Evolutionary conservation across 2,329 filamentous ascomycete genomes (phyloP).

Genomic region (Fusarium tuaranense): DNA sequence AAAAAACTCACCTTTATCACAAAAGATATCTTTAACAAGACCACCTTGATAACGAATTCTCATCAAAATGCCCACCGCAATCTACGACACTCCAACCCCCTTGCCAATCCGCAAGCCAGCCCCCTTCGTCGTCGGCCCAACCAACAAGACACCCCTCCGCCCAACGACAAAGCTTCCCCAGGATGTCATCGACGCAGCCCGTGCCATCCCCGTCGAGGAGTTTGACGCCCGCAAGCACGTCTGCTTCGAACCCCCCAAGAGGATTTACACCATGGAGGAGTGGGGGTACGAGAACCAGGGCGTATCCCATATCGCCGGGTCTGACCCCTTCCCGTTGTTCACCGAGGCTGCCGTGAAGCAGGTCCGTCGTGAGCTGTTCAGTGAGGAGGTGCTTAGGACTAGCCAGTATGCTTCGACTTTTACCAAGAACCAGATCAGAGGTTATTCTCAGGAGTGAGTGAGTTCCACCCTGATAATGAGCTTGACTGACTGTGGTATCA

Average conservation of each 20-base stretch:
- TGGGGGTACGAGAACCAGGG: conserved; percentile 68
- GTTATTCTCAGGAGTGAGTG: conserved; percentile 59
- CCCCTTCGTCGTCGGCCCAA: conserved; percentile 46
- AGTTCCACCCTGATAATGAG: too few relatives aligned
- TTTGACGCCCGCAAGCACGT: conserved; percentile 70
- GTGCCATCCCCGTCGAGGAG: not conserved
- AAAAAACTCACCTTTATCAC: not conserved
- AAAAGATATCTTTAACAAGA: not conserved
- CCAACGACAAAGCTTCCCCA: conserved; percentile 34
- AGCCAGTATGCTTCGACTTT: conserved; percentile 62
- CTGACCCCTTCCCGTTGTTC: conserved; percentile 74
- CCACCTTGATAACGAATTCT: not conserved
- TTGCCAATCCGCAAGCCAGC: conserved; percentile 25
- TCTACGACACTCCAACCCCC: not conserved
- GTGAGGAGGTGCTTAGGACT: conserved; percentile 65
- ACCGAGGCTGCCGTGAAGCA: conserved; percentile 69
- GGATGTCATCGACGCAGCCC: conserved; percentile 18
- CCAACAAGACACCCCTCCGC: conserved; percentile 43
- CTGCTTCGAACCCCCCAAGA: conserved; percentile 60
- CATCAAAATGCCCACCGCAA: conserved; percentile 11
- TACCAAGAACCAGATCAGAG: conserved; percentile 67
- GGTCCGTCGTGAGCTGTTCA: conserved; percentile 73
- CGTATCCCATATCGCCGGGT: conserved; percentile 72
- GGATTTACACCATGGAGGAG: conserved; percentile 71
- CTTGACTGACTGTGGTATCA: too few relatives aligned